Base-by-base conservation (phyloP, 1,139 yeast species). In the Blastobotrys buckinghamii region DNA sequence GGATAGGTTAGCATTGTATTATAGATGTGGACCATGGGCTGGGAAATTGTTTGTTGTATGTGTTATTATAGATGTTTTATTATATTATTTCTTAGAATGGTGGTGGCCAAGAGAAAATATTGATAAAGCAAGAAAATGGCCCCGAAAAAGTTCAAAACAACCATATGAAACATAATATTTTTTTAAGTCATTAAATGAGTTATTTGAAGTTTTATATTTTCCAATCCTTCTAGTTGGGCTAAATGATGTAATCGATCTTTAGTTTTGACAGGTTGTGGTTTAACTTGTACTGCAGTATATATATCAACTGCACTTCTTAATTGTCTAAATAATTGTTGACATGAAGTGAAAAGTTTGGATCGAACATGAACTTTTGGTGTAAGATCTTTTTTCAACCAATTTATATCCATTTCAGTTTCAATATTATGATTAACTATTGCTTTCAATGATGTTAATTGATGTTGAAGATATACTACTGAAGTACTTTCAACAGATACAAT, bases 41-140 rank as follows among this genome's bases (percentile, higher is more conserved):
- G 96, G 96, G 1, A 79, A 82, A 54, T 72, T 90, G 50, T 88
- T 82, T 65, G 86, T 84, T 0, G 66, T 90, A 33, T 82, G 90
- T 62, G 82, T 84, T 22, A 81, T 88, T 32, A 87, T 87, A 2
- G 97, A 92, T 66, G 77, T 84, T 33, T 74, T 88, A 49, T 59
- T 92, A 5, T 76, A 74, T 52, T 67, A 74, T 43, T 49, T 86
- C 5, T 69, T 94, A 52, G 94, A 88, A 59, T 78, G 79, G 76
- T 61, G 79, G 42, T 83, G 77, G 61, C 98, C 98, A 0, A 69
- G 75, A 12, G 72, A 71, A 1, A 69, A 74, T 29, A 85, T 92
- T 13, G 97, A 90, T 59, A 59, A 66, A 47, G 96, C 82, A 0
- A 70, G 74, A 1, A 86, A 88, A 62, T 89, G 96, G 96, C 95